Percentiles rank a stretch among this genome's conserved stretches.
Evolutionary conservation across 331 rosid genomes (phyloP).

Genomic region (Malus hybrid): DNA sequence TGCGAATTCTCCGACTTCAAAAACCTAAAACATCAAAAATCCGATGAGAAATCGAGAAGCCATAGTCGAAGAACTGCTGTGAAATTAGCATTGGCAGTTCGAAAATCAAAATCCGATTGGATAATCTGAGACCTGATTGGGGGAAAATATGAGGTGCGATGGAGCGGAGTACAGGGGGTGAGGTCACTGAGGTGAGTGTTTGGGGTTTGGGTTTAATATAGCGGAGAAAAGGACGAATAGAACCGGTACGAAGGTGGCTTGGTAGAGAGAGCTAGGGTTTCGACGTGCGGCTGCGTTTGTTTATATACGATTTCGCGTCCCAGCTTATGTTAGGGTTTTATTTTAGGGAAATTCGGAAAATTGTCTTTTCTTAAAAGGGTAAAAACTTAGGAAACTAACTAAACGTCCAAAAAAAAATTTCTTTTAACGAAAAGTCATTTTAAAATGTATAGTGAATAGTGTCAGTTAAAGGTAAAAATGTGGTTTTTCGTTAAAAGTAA

Average conservation of each 20-base stretch:
- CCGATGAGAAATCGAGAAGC: neutral
- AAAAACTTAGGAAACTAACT: too few species aligned
- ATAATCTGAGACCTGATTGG: neutral
- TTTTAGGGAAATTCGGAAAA: neutral
- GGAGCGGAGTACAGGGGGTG: neutral
- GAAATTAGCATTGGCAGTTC: neutral
- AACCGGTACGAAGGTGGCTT: neutral
- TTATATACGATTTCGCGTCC: conserved; percentile 11
- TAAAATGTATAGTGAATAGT: too few species aligned
- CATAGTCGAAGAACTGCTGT: neutral
- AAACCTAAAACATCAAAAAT: neutral
- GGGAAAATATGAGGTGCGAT: neutral
- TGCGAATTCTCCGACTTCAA: neutral
- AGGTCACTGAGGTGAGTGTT: neutral
- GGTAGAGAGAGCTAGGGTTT: conserved; percentile 23
- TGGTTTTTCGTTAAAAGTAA: too few species aligned
- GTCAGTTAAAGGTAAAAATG: too few species aligned
- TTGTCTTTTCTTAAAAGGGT: too few species aligned
- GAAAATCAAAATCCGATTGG: neutral
- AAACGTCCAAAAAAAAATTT: too few species aligned
- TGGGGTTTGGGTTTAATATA: neutral
- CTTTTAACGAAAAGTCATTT: too few species aligned
- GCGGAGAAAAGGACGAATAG: neutral
- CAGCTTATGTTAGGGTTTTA: conserved; percentile 11
- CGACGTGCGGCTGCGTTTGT: conserved; percentile 15